Evolutionary conservation across 2,329 filamentous ascomycete genomes (phyloP).

Genomic region (Xylaria sp.): DNA sequence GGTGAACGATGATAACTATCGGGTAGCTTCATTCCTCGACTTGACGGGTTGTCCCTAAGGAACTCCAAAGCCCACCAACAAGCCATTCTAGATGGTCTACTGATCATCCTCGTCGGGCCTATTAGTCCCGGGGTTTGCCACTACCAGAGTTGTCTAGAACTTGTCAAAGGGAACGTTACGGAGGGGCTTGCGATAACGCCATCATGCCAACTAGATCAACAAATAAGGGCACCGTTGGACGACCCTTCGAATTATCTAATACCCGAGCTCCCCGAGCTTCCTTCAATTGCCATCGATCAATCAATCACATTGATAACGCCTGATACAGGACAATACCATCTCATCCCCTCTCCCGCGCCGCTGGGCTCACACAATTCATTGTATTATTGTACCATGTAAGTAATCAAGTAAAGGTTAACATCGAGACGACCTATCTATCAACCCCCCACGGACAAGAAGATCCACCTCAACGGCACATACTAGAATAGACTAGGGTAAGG

Average conservation of each 20-base stretch:
- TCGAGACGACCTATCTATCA: not conserved
- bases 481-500: slow-evolving; percentile 32
- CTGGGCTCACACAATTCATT: slow-evolving; percentile 13
- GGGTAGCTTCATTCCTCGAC: slow-evolving; percentile 15
- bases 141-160: slow-evolving; percentile 7
- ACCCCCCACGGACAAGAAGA: slow-evolving; percentile 10
- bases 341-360: not conserved
- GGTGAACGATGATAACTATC: slow-evolving; percentile 17
- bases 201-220: slow-evolving; percentile 7
- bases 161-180: slow-evolving; percentile 35
- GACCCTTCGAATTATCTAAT: slow-evolving; percentile 18
- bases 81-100: slow-evolving; percentile 23
- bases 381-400: not conserved
- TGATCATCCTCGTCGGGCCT: slow-evolving; percentile 18
- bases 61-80: slow-evolving; percentile 15
- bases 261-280: slow-evolving; percentile 26
- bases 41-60: slow-evolving; percentile 4
- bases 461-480: slow-evolving; percentile 17
- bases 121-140: slow-evolving; percentile 28
- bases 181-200: slow-evolving; percentile 27
- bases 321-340: not conserved
- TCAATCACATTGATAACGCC: slow-evolving; percentile 13
- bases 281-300: slow-evolving; percentile 15
- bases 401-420: slow-evolving; percentile 5
- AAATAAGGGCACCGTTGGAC: slow-evolving; percentile 12